phyloP scores from a whole-genome alignment of 2,329 filamentous ascomycete genomes.

The Nannizziopsis barbatae region DNA sequence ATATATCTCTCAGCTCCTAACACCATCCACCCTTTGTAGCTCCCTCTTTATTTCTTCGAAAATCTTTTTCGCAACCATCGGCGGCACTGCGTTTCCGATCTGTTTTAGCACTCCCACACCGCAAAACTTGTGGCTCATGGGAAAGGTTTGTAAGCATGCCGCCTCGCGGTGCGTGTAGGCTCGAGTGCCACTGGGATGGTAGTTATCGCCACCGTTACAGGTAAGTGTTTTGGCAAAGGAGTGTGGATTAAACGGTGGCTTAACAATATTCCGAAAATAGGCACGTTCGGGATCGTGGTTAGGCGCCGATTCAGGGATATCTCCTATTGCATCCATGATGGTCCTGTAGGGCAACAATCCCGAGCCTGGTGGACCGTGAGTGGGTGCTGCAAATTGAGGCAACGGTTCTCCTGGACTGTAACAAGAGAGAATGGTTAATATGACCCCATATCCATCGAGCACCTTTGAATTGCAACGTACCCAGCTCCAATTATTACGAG shows the following conservation, averaged over 20 bases:
- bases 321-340: slow-evolving; percentile 33
- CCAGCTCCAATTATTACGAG: slow-evolving; percentile 45
- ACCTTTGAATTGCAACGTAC: slow-evolving; percentile 31
- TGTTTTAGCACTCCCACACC: slow-evolving; percentile 41
- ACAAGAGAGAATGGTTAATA: slow-evolving; percentile 20
- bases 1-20: not conserved
- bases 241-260: slow-evolving; percentile 38
- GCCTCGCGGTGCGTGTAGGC: slow-evolving; percentile 57
- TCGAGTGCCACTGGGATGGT: slow-evolving; percentile 54
- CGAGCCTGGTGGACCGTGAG: slow-evolving; percentile 37
- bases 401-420: slow-evolving; percentile 57
- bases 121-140: slow-evolving; percentile 47
- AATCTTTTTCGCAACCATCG: slow-evolving; percentile 36
- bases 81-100: slow-evolving; percentile 71
- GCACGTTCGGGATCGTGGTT: slow-evolving; percentile 34
- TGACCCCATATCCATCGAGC: too few relatives aligned
- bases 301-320: slow-evolving; percentile 30
- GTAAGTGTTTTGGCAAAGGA: slow-evolving; percentile 51
- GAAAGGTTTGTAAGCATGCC: slow-evolving; percentile 60
- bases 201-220: slow-evolving; percentile 49
- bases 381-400: slow-evolving; percentile 53
- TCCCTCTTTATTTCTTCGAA: slow-evolving; percentile 29
- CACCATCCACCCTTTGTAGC: slow-evolving; percentile 29
- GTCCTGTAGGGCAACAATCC: slow-evolving; percentile 30
- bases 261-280: slow-evolving; percentile 19